These are phyloP conservation scores for Phlegmacium glaucopus DNA, from an alignment of 768 basidiomycete genomes.

Conservation along the genomic window DNA sequence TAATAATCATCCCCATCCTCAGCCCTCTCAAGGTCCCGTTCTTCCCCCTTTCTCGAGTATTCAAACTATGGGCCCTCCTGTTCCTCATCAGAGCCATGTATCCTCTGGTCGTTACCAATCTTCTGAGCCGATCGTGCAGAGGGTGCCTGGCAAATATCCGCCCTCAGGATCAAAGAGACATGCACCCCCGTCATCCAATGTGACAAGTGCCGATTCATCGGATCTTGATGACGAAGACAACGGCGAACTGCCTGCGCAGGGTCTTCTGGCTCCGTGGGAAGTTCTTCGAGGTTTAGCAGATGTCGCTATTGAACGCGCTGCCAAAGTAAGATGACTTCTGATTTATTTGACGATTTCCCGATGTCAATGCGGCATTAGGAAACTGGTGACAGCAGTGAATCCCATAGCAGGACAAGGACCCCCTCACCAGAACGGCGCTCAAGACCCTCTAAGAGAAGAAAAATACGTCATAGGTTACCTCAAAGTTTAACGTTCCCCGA, in stretches of 20 bases:
- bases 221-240: constrained; percentile 83
- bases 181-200: constrained; percentile 59
- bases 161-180: constrained; percentile 53
- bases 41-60: constrained; percentile 74
- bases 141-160: constrained; percentile 30
- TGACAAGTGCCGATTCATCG: constrained; percentile 77
- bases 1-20: constrained; percentile 26
- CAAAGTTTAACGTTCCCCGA: constrained; percentile 71
- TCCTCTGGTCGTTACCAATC: constrained; percentile 61
- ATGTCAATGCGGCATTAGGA: constrained; percentile 40
- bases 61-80: constrained; percentile 50
- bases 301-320: constrained; percentile 76
- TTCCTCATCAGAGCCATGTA: constrained; percentile 44
- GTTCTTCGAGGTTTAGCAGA: constrained; percentile 78
- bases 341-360: not conserved
- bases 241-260: constrained; percentile 75
- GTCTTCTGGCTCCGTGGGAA: constrained; percentile 85
- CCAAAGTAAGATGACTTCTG: constrained; percentile 48
- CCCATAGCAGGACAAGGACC: constrained; percentile 71
- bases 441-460: constrained; percentile 69
- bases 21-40: constrained; percentile 42
- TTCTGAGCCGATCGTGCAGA: constrained; percentile 36
- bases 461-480: constrained; percentile 59
- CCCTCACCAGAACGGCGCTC: constrained; percentile 68
- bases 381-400: constrained; percentile 73